These are phyloP conservation scores for Immersiporthe knoxdaviesiana DNA, from an alignment of 2,329 filamentous ascomycete genomes.

Conservation along the genomic window DNA sequence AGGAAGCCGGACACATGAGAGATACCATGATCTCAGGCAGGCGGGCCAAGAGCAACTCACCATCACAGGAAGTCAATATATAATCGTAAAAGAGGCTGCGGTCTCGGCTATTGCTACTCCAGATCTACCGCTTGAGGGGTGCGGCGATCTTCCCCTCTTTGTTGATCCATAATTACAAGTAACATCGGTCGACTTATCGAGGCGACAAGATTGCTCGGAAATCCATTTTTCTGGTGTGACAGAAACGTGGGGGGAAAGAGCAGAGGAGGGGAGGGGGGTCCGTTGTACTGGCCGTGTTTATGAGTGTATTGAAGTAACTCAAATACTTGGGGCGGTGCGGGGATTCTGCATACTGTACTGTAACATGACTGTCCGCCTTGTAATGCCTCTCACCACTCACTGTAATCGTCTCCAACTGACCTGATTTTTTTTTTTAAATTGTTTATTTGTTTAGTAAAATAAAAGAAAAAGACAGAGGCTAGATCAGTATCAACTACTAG, in stretches of 20 bases:
- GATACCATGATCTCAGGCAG: too few relatives aligned
- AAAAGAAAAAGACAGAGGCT: background rate
- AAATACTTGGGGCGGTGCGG: background rate
- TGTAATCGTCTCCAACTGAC: background rate
- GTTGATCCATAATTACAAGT: background rate
- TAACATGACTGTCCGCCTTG: background rate
- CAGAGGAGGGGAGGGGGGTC: background rate
- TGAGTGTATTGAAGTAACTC: too few relatives aligned
- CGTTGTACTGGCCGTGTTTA: background rate
- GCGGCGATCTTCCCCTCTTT: constrained; percentile 5
- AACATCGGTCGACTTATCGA: background rate
- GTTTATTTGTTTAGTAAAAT: too few relatives aligned
- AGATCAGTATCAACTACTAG: too few relatives aligned
- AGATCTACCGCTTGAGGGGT: background rate
- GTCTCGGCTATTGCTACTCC: background rate
- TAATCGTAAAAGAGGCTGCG: background rate
- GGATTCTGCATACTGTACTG: background rate
- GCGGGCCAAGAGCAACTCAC: background rate
- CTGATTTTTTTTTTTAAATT: too few relatives aligned
- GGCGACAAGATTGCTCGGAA: background rate
- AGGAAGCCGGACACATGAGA: too few relatives aligned
- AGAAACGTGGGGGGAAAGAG: background rate
- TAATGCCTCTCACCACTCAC: background rate
- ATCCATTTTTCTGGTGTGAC: background rate
- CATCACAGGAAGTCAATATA: background rate